A percentile compares a stretch with the other conserved stretches of the same genome.
Conservation (phyloP, 768 basidiomycete species). For the Lentinula guzmanii region DNA sequence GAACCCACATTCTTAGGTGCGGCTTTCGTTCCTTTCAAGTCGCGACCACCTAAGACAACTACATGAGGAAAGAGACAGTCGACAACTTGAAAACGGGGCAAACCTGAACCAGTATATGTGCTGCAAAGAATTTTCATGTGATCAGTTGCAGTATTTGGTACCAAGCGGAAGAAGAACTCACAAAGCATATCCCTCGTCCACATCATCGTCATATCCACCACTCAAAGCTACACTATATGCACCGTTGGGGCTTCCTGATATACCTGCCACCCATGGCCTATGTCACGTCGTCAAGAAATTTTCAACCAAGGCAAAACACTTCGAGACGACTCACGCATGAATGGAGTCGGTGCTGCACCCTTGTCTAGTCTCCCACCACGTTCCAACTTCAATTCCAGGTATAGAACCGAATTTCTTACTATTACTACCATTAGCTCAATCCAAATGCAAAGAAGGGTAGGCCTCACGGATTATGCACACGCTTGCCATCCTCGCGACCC, state of each 20-base stretch:
- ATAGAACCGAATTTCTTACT: constrained; percentile 81
- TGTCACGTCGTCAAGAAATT: not conserved
- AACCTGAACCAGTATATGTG: constrained; percentile 77
- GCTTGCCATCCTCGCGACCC: constrained; percentile 27
- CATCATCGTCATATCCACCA: constrained; percentile 85
- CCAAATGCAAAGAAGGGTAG: not conserved
- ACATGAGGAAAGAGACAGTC: constrained; percentile 1
- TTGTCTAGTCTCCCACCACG: constrained; percentile 74
- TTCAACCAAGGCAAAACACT: constrained; percentile 3
- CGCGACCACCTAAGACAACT: constrained; percentile 58
- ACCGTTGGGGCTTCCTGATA: constrained; percentile 58
- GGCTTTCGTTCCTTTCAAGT: constrained; percentile 77
- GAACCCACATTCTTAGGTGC: constrained; percentile 72
- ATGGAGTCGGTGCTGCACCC: constrained; percentile 72
- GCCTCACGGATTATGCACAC: constrained; percentile 49
- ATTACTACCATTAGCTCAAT: not conserved
- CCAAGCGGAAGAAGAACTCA: constrained; percentile 30
- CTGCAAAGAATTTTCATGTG: constrained; percentile 27
- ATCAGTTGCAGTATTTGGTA: not conserved
- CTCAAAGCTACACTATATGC: constrained; percentile 85
- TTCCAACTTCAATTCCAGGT: constrained; percentile 72
- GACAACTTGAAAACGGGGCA: constrained; percentile 2
- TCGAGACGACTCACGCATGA: constrained; percentile 64
- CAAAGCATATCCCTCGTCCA: constrained; percentile 80
- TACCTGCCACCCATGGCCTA: constrained; percentile 84